A percentile compares a stretch with the other conserved stretches of the same genome.
Conservation (phyloP, 495 filamentous ascomycete species). For the Penicillium arizonense region DNA sequence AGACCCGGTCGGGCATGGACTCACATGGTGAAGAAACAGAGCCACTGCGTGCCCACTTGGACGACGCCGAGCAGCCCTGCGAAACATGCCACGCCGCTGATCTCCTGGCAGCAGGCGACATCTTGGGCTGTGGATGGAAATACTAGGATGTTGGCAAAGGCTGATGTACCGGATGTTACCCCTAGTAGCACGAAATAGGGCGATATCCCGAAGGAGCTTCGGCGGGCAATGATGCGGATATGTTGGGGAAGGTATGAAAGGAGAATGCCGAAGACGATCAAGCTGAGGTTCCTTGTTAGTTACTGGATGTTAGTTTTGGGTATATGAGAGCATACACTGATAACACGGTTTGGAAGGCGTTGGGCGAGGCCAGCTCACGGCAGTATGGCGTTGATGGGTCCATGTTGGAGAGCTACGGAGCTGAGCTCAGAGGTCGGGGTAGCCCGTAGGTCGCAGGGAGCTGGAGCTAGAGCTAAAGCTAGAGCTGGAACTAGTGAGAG, state of each 20-base stretch:
- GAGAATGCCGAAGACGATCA: conserved; percentile 88
- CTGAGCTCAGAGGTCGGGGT: not conserved
- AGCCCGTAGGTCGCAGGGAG: not conserved
- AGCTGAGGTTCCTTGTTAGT: conserved; percentile 40
- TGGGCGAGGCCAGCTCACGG: conserved; percentile 43
- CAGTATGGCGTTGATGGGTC: conserved; percentile 30
- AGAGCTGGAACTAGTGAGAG: not conserved
- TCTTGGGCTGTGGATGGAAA: conserved; percentile 75
- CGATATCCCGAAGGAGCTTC: conserved; percentile 92
- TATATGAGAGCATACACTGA: conserved; percentile 49
- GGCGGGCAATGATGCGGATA: conserved; percentile 78
- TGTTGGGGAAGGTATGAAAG: conserved; percentile 95
- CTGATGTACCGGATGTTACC: conserved; percentile 79
- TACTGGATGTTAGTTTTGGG: not conserved
- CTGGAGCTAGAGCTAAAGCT: not conserved
- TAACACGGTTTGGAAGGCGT: conserved; percentile 58
- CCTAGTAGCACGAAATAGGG: conserved; percentile 93
- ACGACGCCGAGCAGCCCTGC: conserved; percentile 82
- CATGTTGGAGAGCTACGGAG: conserved; percentile 20
- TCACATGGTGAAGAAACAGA: conserved; percentile 87
- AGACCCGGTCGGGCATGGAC: conserved; percentile 18
- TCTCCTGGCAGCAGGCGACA: conserved; percentile 76
- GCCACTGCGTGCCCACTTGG: conserved; percentile 88
- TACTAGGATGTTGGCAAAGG: conserved; percentile 87
- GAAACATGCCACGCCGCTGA: conserved; percentile 78